These are phyloP conservation scores for Mucor saturninus DNA, from an alignment of 371 early-diverging fungal genomes.

Conservation along the genomic window DNA sequence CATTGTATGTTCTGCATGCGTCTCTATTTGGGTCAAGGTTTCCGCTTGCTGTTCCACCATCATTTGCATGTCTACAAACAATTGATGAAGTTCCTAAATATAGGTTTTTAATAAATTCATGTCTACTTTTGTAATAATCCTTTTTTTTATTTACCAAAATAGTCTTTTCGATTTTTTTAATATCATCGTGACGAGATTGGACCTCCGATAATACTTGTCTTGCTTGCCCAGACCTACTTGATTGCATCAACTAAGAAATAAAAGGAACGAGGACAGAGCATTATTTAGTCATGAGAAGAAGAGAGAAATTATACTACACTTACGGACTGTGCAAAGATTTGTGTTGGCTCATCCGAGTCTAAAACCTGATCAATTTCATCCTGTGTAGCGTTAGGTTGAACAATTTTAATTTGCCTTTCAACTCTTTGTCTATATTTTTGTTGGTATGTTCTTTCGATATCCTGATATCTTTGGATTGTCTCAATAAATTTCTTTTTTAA, in stretches of 20 bases:
- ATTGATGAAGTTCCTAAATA: slow-evolving; percentile 79
- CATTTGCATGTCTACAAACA: slow-evolving; percentile 89
- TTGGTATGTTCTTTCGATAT: slow-evolving; percentile 77
- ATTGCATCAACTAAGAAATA: slow-evolving; percentile 1
- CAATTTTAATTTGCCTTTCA: slow-evolving; percentile 82
- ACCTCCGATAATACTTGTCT: slow-evolving; percentile 79
- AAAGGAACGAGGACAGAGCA: no score
- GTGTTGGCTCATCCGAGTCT: slow-evolving; percentile 69
- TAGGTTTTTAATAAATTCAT: background rate
- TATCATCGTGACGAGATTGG: slow-evolving; percentile 84
- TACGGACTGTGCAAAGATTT: slow-evolving; percentile 84
- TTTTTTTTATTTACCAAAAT: slow-evolving; percentile 59
- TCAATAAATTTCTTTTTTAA: slow-evolving; percentile 81
- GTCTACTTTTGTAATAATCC: background rate
- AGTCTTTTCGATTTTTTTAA: slow-evolving; percentile 85
- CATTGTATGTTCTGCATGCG: slow-evolving; percentile 65
- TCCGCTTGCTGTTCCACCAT: slow-evolving; percentile 82
- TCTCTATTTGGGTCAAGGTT: slow-evolving; percentile 72
- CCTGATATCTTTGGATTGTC: slow-evolving; percentile 78
- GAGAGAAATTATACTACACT: background rate
- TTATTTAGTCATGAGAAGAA: background rate
- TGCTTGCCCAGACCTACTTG: slow-evolving; percentile 78
- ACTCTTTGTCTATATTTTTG: slow-evolving; percentile 81
- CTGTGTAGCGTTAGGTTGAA: slow-evolving; percentile 78
- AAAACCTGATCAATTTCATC: slow-evolving; percentile 77